Evolutionary conservation across 1,284 basidiomycete genomes (phyloP), one percentile per base, ranked within the genome.

Genomic region (Schizophyllum amplum): DNA sequence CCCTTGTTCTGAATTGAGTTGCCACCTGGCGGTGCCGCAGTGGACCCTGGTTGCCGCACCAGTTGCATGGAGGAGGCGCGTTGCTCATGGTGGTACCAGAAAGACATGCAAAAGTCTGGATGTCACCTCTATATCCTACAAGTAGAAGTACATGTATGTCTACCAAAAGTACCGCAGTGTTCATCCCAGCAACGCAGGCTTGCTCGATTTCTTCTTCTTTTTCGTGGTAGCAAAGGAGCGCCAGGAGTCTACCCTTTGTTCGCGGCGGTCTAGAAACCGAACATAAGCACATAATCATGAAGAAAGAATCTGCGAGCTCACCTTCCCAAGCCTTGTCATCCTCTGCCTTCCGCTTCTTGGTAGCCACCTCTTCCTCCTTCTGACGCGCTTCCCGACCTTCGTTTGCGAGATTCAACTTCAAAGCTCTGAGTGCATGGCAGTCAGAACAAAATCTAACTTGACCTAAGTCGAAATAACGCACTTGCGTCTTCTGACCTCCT

Each of bases 381-480:
- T 86, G 89, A 63, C 82, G 78, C 7, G 90, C 90, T 67, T 92
- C 89, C 3, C 90, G 72, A 13, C 89, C 90, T 69, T 92, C 90
- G 63, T 92, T 92, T 3, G 90, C 90, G 52, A 92, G 71, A 65
- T 91, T 91, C 84, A 91, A 84, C 73, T 92, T 92, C 62, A 91
- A 72, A 1, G 89, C 88, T 66, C 89, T 91, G 59, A n/a, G n/a
- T n/a, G n/a, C n/a, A n/a, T n/a, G n/a, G n/a, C n/a, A 54, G 23
- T 54, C 7, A 5, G 15, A 52, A 51, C 55, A 17, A 26, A 58
- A 53, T 42, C 33, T n/a, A n/a, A n/a, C n/a, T n/a, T n/a, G n/a
- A n/a, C n/a, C n/a, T n/a, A n/a, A n/a, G n/a, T n/a, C n/a, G 55
- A 50, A 52, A 46, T 74, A 23, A 73, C 85, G 63, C 61, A 90